phyloP scores from a whole-genome alignment of 768 basidiomycete genomes.

The Ramaria rubella region DNA sequence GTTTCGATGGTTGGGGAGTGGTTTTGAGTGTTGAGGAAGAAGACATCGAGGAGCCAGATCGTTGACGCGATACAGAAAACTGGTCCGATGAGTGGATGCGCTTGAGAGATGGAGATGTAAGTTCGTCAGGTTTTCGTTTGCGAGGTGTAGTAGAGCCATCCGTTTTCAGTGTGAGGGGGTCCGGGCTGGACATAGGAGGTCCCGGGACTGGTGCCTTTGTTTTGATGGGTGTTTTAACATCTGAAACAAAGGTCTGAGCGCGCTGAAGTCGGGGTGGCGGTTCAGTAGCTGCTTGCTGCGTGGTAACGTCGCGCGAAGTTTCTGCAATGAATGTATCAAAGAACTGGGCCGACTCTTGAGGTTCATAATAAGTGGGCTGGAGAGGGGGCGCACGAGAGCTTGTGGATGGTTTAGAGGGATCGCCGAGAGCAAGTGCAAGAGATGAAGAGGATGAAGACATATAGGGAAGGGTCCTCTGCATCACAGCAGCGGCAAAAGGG shows the following conservation, averaged over 20 bases:
- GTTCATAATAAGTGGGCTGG: constrained; percentile 19
- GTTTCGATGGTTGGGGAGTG: constrained; percentile 14
- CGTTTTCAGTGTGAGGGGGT: constrained; percentile 42
- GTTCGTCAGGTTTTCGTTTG: constrained; percentile 61
- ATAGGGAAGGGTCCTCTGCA: constrained; percentile 55
- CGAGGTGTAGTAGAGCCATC: constrained; percentile 46
- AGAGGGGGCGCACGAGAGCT: neutral
- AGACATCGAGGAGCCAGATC: neutral
- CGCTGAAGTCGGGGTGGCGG: constrained; percentile 17
- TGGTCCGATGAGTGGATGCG: constrained; percentile 36
- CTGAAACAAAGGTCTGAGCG: constrained; percentile 24
- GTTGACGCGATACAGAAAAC: neutral
- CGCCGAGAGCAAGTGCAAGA: constrained; percentile 65
- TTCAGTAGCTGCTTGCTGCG: constrained; percentile 17
- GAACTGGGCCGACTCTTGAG: constrained; percentile 56
- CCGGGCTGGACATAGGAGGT: constrained; percentile 38
- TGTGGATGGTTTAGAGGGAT: constrained; percentile 19
- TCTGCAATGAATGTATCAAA: constrained; percentile 62
- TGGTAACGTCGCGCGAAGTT: constrained; percentile 38
- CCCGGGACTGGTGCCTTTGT: constrained; percentile 16
- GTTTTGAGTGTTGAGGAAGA: constrained; percentile 10
- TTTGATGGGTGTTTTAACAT: constrained; percentile 18
- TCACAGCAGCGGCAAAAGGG: constrained; percentile 56
- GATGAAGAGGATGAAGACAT: constrained; percentile 65
- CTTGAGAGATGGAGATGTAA: constrained; percentile 59